These are phyloP conservation scores for Tuctoria greenei DNA, from an alignment of 176 grass and related monocot species.

Conservation along the genomic window DNA sequence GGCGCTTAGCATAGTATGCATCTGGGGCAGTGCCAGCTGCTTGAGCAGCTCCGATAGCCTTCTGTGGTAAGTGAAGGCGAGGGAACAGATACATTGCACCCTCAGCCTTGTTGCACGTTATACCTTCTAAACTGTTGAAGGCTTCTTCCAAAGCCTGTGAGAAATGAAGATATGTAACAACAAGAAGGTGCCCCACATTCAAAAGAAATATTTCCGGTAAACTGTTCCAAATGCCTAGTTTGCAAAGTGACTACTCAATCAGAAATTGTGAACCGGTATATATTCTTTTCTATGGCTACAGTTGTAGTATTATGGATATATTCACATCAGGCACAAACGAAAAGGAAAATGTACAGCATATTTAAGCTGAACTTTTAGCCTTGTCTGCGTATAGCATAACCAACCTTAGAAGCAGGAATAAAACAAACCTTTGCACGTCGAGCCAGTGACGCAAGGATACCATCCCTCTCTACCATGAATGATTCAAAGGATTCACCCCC, in stretches of 20 bases:
- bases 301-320: neutral
- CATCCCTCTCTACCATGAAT: constrained; percentile 73
- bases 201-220: neutral
- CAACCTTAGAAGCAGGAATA: constrained; percentile 7
- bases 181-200: neutral
- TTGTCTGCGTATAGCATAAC: neutral
- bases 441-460: constrained; percentile 85
- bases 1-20: constrained; percentile 69
- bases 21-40: constrained; percentile 64
- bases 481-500: constrained; percentile 95
- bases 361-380: constrained; percentile 12
- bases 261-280: neutral
- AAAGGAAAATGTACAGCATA: neutral
- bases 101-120: constrained; percentile 95
- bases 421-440: constrained; percentile 73
- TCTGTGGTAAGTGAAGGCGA: constrained; percentile 68
- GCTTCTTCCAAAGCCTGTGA: constrained; percentile 91
- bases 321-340: neutral
- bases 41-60: constrained; percentile 73
- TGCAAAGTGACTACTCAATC: neutral
- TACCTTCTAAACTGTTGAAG: constrained; percentile 88
- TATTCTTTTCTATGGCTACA: neutral
- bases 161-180: constrained; percentile 17
- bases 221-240: neutral
- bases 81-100: constrained; percentile 99